Conservation (phyloP, 140 eudicot species). For the Cichorium intybus region DNA sequence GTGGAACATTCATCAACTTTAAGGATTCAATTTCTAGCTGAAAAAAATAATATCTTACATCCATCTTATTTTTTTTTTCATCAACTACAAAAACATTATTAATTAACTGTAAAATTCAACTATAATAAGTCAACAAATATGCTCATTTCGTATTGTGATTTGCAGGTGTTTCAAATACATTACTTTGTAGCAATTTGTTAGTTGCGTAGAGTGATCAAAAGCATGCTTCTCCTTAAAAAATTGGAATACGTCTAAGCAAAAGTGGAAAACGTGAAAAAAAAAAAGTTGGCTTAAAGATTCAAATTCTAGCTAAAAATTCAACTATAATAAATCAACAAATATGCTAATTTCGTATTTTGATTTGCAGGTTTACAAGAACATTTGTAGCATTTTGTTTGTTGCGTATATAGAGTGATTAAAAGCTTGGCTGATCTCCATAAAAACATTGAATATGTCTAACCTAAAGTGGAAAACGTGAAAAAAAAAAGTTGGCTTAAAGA, state of each 20-base stretch:
- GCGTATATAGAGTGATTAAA: background rate
- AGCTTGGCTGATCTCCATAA: background rate
- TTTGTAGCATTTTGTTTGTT: background rate
- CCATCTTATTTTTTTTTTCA: background rate
- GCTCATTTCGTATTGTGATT: background rate
- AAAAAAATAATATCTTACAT: too few relatives aligned
- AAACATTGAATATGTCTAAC: background rate
- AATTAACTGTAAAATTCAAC: background rate
- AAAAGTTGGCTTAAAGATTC: background rate
- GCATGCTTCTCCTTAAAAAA: background rate
- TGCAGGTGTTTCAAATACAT: background rate
- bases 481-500: background rate
- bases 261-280: background rate
- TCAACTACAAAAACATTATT: background rate
- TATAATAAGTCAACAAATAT: background rate
- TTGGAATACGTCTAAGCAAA: background rate
- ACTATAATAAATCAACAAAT: background rate
- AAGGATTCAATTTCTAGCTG: too few relatives aligned
- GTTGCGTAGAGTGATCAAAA: background rate
- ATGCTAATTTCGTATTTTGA: background rate
- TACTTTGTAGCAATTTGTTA: background rate
- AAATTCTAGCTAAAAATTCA: background rate
- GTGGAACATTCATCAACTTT: too few relatives aligned
- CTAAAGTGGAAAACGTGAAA: background rate
- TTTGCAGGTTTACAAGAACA: background rate